A percentile compares a stretch with the other conserved stretches of the same genome.
phyloP scores from a whole-genome alignment of 345 rosid genomes.

The Nephelium lappaceum region DNA sequence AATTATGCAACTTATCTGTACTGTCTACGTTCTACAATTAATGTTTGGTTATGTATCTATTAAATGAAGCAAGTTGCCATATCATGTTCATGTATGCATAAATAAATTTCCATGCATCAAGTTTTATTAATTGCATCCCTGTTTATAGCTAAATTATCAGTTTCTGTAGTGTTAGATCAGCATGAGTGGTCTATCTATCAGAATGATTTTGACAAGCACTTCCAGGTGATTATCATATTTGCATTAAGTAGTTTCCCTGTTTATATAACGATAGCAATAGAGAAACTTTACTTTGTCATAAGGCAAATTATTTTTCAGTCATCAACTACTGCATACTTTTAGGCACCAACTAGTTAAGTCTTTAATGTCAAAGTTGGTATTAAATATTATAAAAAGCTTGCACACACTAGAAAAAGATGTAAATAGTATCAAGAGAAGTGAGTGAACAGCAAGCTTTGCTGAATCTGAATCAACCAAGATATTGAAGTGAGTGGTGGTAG shows the following conservation, averaged over 20 bases:
- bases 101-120: not conserved
- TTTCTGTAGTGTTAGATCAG: not conserved
- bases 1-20: constrained; percentile 13
- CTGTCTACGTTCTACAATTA: constrained; percentile 25
- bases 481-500: constrained; percentile 45
- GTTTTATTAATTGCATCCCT: not conserved
- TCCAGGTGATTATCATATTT: not conserved
- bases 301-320: not conserved
- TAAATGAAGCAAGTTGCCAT: constrained; percentile 2
- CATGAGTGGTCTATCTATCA: not conserved
- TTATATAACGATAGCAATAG: not conserved
- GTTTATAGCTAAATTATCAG: not conserved
- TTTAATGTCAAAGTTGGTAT: constrained; percentile 29
- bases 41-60: constrained; percentile 15
- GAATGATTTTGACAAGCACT: not conserved
- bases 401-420: constrained; percentile 15
- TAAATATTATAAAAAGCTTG: constrained; percentile 16
- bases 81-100: not conserved
- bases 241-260: not conserved
- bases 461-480: constrained; percentile 27
- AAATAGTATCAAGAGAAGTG: constrained; percentile 19
- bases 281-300: not conserved
- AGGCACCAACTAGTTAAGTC: constrained; percentile 15
- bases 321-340: not conserved
- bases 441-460: constrained; percentile 40